Percentiles rank a stretch among this genome's conserved stretches.
These are phyloP conservation scores for Hyphodiscus sp. DNA, from an alignment of 2,329 filamentous ascomycete species.

Conservation along the genomic window DNA sequence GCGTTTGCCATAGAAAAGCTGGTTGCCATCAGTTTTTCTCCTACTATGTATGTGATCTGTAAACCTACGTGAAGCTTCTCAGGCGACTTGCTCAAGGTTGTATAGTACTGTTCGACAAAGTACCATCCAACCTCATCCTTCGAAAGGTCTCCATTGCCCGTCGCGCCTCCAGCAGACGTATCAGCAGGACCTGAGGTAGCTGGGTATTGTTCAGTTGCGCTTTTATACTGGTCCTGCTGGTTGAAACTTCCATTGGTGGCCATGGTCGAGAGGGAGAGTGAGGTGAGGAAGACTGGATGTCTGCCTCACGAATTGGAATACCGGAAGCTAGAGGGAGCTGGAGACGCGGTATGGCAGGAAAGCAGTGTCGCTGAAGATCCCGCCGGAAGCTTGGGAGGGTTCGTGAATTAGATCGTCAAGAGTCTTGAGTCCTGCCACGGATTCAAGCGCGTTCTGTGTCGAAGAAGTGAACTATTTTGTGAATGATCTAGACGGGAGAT, in stretches of 20 bases:
- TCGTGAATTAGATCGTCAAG: slow-evolving; percentile 2
- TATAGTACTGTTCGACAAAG: slow-evolving; percentile 99
- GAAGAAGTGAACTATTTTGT: slow-evolving; percentile 8
- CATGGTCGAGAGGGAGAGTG: slow-evolving; percentile 19
- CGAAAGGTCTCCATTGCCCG: slow-evolving; percentile 43
- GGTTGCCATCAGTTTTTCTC: slow-evolving; percentile 13
- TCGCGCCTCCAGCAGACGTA: slow-evolving; percentile 27
- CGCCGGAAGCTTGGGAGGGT: not conserved
- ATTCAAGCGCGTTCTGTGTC: slow-evolving; percentile 23
- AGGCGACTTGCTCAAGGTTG: slow-evolving; percentile 86
- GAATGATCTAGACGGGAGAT: slow-evolving; percentile 13
- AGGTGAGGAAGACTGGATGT: slow-evolving; percentile 18
- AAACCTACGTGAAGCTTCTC: slow-evolving; percentile 76
- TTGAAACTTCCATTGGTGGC: slow-evolving; percentile 31
- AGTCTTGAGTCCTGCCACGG: slow-evolving; percentile 24
- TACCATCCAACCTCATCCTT: slow-evolving; percentile 99
- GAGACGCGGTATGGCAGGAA: not conserved
- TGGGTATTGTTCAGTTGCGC: slow-evolving; percentile 27
- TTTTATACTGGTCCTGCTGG: slow-evolving; percentile 31
- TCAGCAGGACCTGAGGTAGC: slow-evolving; percentile 27
- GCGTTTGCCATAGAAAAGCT: slow-evolving; percentile 93
- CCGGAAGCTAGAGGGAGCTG: not conserved
- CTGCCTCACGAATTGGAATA: slow-evolving; percentile 17
- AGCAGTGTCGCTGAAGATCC: slow-evolving; percentile 7
- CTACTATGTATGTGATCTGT: not conserved